Evolutionary conservation across 768 basidiomycete genomes (phyloP), one percentile per base, ranked within the genome.

Genomic region (Macrolepiota albuminosa): DNA sequence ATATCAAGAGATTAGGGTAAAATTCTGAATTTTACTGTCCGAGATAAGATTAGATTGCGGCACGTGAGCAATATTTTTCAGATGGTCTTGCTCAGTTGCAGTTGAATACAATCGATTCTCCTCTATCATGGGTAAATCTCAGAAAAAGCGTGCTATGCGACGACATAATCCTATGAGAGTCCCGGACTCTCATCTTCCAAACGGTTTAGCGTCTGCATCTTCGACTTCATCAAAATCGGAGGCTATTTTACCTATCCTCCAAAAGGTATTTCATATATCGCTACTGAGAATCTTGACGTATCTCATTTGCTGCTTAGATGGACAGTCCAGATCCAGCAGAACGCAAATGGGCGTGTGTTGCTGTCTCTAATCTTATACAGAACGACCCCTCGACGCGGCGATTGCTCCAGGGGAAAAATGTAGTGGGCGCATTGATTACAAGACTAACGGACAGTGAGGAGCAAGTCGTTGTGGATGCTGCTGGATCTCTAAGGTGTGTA

Each of bases 321-420:
- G 84, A 86, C 67, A 86, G 87, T 71, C 66, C 84, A 6, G 93
- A 96, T 65, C 79, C 82, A 8, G 74, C 81, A 1, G 95, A 98
- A 64, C 84, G 95, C 56, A 92, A 93, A 70, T 97, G 93, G 95
- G 93, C 95, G 4, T 96, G 95, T 70, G 93, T 95, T 26, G 94
- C 95, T 1, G 89, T 96, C n/a, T 94, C 92, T 11, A 96, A 93
- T 71, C 77, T 98, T 52, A 96, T 96, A 62, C 91, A 95, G 71
- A 96, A 96, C 65, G 95, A 98, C 71, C 89, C 95, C 21, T 92
- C 93, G 7, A 97, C 95, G 14, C 79, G 95, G 61, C 76, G 95
- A 63, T 75, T 98, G 66, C 80, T 98, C 21, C 95, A 96, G 68
- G 90, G 91, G 33, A 93, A 91, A 75, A 93, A 95, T 70, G 81